Percentiles rank a stretch among this genome's conserved stretches.
These are phyloP conservation scores for Hyphopichia wangnamkhiaoensis DNA, from an alignment of 1,139 yeast genomes.

Conservation along the genomic window DNA sequence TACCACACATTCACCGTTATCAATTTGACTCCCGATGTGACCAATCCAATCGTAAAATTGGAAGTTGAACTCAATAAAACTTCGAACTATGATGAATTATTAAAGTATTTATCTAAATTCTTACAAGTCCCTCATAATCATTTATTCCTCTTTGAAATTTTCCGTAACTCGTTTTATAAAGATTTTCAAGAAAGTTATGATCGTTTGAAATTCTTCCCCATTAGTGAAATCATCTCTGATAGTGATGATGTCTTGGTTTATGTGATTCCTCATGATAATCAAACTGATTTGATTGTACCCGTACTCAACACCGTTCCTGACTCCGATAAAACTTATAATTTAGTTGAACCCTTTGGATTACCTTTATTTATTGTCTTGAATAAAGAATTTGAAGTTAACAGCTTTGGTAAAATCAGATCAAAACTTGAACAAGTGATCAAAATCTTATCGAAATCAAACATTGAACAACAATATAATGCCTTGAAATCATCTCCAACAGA, in stretches of 20 bases:
- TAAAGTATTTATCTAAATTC: slow-evolving; percentile 58
- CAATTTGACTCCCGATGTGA: slow-evolving; percentile 47
- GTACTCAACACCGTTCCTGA: slow-evolving; percentile 59
- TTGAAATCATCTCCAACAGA: slow-evolving; percentile 13
- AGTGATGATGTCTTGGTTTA: slow-evolving; percentile 71
- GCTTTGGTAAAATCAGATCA: slow-evolving; percentile 54
- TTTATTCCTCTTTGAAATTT: slow-evolving; percentile 70
- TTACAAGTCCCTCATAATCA: slow-evolving; percentile 43
- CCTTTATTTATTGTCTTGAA: slow-evolving; percentile 72
- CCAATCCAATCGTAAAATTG: slow-evolving; percentile 33
- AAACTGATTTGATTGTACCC: slow-evolving; percentile 61
- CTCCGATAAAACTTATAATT: slow-evolving; percentile 37
- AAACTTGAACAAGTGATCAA: slow-evolving; percentile 50
- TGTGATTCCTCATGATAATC: slow-evolving; percentile 53
- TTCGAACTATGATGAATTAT: slow-evolving; percentile 65
- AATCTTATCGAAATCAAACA: slow-evolving; percentile 25
- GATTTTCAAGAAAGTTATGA: slow-evolving; percentile 65
- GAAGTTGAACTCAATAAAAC: slow-evolving; percentile 75
- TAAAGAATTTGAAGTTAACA: slow-evolving; percentile 44
- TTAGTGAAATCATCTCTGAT: slow-evolving; percentile 66
- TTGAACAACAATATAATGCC: slow-evolving; percentile 22
- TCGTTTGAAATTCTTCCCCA: slow-evolving; percentile 62
- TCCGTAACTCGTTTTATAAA: slow-evolving; percentile 66
- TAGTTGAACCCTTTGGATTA: slow-evolving; percentile 55
- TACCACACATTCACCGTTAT: slow-evolving; percentile 62